phyloP scores from a whole-genome alignment of 495 filamentous ascomycete species.

The Aspergillus avenaceus region DNA sequence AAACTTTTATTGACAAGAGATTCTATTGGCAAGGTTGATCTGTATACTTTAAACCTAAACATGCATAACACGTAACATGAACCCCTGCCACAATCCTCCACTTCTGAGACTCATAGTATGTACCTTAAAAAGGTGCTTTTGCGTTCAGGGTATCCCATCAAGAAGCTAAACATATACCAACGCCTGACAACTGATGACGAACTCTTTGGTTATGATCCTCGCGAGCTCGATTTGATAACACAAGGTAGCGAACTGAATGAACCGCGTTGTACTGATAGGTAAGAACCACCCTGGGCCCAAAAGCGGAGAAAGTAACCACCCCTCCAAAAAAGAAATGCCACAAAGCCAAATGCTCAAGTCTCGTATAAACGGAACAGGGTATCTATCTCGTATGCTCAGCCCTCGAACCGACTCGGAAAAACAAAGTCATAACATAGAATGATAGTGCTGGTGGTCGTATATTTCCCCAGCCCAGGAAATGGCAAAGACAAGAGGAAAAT shows the following conservation, averaged over 20 bases:
- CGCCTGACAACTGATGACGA: too few species aligned
- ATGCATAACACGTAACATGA: background rate
- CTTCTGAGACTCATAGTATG: too few species aligned
- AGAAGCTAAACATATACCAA: background rate
- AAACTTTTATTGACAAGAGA: too few species aligned
- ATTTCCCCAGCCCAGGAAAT: constrained; percentile 9
- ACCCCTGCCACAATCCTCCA: background rate
- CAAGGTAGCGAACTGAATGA: too few species aligned
- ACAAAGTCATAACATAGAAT: constrained; percentile 14
- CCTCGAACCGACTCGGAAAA: constrained; percentile 19
- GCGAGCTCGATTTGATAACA: too few species aligned
- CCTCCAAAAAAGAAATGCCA: too few species aligned
- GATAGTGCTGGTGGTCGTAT: constrained; percentile 14
- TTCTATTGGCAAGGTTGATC: background rate
- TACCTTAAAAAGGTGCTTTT: too few species aligned
- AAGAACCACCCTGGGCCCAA: too few species aligned
- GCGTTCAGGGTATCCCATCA: background rate
- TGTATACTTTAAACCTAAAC: background rate
- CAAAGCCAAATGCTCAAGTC: background rate
- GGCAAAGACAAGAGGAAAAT: constrained; percentile 1
- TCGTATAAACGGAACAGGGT: constrained; percentile 25
- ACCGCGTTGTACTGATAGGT: too few species aligned
- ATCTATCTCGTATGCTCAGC: constrained; percentile 41
- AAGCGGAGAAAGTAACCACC: constrained; percentile 10
- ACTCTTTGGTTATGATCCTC: too few species aligned